Evolutionary conservation across 495 filamentous ascomycete genomes (phyloP), one percentile per base, ranked within the genome.

Genomic region (Penicillium silybi): DNA sequence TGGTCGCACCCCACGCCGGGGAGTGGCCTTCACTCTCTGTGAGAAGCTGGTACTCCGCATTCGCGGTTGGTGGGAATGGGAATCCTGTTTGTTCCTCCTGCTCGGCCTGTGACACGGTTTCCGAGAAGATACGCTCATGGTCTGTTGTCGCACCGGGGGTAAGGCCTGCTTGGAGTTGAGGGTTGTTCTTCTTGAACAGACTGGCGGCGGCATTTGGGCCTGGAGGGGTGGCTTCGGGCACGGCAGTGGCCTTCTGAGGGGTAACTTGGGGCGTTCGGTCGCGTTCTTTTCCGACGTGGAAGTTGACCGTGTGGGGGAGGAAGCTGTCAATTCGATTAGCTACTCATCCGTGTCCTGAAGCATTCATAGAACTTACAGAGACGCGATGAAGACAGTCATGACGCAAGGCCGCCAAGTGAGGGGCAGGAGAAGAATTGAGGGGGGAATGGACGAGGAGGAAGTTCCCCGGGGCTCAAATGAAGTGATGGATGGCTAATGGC

Each of bases 281-380:
- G 57, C 59, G 63, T 23, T 58, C 49, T 41, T 67, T 61, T 44
- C 58, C 62, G 29, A 72, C 54, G 46, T 78, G 66, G 57, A 96
- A 97, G 62, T 92, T 84, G 56, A 96, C 76, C 2, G 92, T 97
- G 63, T 95, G 88, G 6, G 92, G 92, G 23, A 96, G 83, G 65
- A 95, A 95, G 39, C 92, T 96, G 57, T 40, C 16, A 9, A 22
- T 44, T 13, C 37, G 22, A 22, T 56, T 48, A 56, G 48, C 22
- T 16, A 20, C 4, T 34, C 38, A 13, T 6, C 20, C 27, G 37
- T n/a, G 43, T 43, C 26, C 47, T 42, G 37, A 15, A 17, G 47
- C 37, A n/a, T 52, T 35, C 17, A 26, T 27, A 35, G 19, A 44
- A 79, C 85, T 78, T 79, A 92, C 88, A 92, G 75, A n/a, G 88